Base-by-base conservation (phyloP, 768 basidiomycete genomes). In the Termitomyces sp. region DNA sequence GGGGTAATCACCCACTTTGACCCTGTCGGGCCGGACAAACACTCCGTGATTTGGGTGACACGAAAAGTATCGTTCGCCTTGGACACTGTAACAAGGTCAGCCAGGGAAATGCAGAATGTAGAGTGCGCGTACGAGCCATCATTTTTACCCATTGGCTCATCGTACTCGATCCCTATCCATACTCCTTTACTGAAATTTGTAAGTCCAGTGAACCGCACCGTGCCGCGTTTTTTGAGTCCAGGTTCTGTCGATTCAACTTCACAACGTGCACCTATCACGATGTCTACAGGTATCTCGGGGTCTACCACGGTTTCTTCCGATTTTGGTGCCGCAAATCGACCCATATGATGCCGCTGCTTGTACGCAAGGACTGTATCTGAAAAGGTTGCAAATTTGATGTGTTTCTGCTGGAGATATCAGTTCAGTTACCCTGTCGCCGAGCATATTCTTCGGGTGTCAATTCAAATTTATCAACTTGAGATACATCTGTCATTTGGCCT, bases 111-210 rank as follows among this genome's bases (percentile, higher is more conserved):
- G 34, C 32, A 52, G 31, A 20, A 49, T 59, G 59, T 53, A 58
- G 56, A 59, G 46, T 53, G 15, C 9, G 86, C 94, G 76, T 70
- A 96, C 95, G 87, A 88, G 66, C 96, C 96, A 72, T 98, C 91
- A 63, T 96, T 95, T 77, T 96, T 98, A 11, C 96, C 96, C 29
- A 93, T 81, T 3, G 96, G 96, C 68, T 98, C 96, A 70, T 98
- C 96, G 69, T 95, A 92, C 71, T 96, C 93, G 20, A 98, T 80
- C 0, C 96, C 96, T 1, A 98, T 83, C 96, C 96, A 98, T 0
- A 85, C 73, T 0, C 88, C 83, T 61, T 81, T 83, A 10, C 84
- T 85, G 69, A 98, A 97, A 59, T 81, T 79, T 0, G 95, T 93
- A 42, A 77, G 72, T 0, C 96, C 96, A 32, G 94, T 87, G 67